Evolutionary conservation across 225 moss, liverwort and hornwort species (phyloP).

Genomic region (Polytrichum commune): DNA sequence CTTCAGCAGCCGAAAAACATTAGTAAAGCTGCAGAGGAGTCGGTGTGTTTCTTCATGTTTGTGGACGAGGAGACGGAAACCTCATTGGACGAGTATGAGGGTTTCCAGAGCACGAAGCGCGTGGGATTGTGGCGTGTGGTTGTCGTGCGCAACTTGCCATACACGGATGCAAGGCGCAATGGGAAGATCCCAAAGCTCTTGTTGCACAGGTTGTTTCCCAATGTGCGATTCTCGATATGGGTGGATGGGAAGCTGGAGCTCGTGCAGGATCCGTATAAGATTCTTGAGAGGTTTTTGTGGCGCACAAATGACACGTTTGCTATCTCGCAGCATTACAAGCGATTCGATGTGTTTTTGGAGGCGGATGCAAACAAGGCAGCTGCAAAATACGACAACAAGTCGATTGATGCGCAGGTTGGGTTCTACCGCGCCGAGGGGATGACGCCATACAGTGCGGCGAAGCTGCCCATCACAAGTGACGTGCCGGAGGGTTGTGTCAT

Average conservation of each 20-base stretch:
- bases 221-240: conserved; percentile 84
- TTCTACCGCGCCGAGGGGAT: conserved; percentile 79
- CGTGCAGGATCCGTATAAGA: conserved; percentile 76
- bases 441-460: conserved; percentile 52
- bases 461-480: conserved; percentile 91
- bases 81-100: conserved; percentile 39
- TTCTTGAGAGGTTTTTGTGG: conserved; percentile 95
- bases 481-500: conserved; percentile 99
- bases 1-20: conserved; percentile 94
- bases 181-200: conserved; percentile 98
- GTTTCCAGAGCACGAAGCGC: conserved; percentile 53
- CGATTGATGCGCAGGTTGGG: conserved; percentile 73
- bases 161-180: conserved; percentile 73
- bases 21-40: conserved; percentile 51
- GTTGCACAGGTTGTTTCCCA: conserved; percentile 86
- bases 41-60: conserved; percentile 97
- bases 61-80: conserved; percentile 79
- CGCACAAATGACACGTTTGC: conserved; percentile 84
- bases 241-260: conserved; percentile 93
- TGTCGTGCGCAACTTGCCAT: conserved; percentile 75
- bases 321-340: conserved; percentile 85
- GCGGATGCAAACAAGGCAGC: conserved; percentile 97
- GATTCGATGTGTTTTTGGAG: conserved; percentile 88
- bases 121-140: conserved; percentile 91
- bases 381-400: conserved; percentile 77